These are phyloP conservation scores for Blakeslea trispora DNA, from an alignment of 371 early-diverging fungal genomes.

Conservation along the genomic window DNA sequence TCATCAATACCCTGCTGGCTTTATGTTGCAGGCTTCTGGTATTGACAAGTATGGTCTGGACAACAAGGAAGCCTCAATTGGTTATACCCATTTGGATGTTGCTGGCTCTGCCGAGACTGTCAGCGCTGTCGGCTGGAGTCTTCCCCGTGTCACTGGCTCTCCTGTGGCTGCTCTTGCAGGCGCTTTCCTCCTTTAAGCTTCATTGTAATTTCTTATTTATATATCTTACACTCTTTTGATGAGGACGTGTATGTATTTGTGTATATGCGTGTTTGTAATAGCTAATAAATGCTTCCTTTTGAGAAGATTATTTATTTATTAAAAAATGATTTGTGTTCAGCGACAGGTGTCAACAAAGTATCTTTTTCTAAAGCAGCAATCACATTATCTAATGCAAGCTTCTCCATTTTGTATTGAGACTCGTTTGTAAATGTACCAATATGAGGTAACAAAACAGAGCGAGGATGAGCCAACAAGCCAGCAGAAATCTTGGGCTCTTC, in stretches of 20 bases:
- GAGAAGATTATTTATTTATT: slow-evolving; percentile 4
- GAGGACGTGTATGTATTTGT: neutral
- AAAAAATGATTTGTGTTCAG: slow-evolving; percentile 42
- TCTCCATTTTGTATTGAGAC: slow-evolving; percentile 47
- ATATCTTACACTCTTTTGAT: neutral
- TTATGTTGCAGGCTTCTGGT: slow-evolving; percentile 80
- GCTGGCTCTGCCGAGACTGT: slow-evolving; percentile 80
- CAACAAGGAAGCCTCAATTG: slow-evolving; percentile 59
- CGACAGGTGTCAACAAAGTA: slow-evolving; percentile 41
- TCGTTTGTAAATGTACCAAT: slow-evolving; percentile 51
- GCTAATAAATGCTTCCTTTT: neutral
- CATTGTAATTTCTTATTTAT: no score
- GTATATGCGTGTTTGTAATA: no score
- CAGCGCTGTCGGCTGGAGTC: slow-evolving; percentile 63
- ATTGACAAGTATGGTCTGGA: slow-evolving; percentile 74
- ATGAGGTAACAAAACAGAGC: slow-evolving; percentile 44
- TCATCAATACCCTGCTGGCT: slow-evolving; percentile 89
- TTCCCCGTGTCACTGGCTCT: slow-evolving; percentile 74
- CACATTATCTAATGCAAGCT: slow-evolving; percentile 39
- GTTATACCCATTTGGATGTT: slow-evolving; percentile 86
- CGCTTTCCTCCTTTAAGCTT: slow-evolving; percentile 51
- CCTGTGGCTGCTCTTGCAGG: slow-evolving; percentile 78
- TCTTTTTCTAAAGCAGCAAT: slow-evolving; percentile 31
- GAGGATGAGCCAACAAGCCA: slow-evolving; percentile 46
- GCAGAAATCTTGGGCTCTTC: slow-evolving; percentile 46